These are phyloP conservation scores for Mayamaea pseudoterrestris DNA, from an alignment of 108 stramenopile species.

Conservation along the genomic window DNA sequence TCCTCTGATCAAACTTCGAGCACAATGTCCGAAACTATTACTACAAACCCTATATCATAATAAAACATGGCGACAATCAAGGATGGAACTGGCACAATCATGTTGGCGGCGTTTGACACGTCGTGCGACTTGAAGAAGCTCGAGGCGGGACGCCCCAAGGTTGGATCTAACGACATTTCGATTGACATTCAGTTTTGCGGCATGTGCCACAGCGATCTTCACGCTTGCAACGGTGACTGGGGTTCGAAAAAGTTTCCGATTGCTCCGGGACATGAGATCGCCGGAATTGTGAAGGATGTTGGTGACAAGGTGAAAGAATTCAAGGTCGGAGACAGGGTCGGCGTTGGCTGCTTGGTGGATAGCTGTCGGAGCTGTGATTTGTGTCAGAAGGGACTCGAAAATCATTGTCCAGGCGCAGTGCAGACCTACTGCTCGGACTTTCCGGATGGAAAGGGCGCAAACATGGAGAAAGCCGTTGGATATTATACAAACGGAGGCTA, in stretches of 20 bases:
- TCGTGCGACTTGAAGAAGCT: neutral
- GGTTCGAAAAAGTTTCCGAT: slow-evolving; percentile 16
- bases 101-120: neutral
- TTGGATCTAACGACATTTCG: slow-evolving; percentile 11
- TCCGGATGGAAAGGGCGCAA: slow-evolving; percentile 13
- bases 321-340: slow-evolving; percentile 49
- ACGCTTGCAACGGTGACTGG: slow-evolving; percentile 22
- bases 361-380: slow-evolving; percentile 35
- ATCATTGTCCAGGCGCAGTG: slow-evolving; percentile 19
- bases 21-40: no score
- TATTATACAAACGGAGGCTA: slow-evolving; percentile 33
- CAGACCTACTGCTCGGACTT: slow-evolving; percentile 13
- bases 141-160: neutral
- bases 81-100: neutral
- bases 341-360: slow-evolving; percentile 59
- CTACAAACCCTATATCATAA: no score
- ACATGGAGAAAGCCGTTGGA: slow-evolving; percentile 8
- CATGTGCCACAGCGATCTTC: slow-evolving; percentile 40
- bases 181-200: slow-evolving; percentile 38
- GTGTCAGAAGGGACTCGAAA: slow-evolving; percentile 34
- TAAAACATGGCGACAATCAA: neutral
- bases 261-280: slow-evolving; percentile 16
- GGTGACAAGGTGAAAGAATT: slow-evolving; percentile 39
- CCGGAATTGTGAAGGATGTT: slow-evolving; percentile 33
- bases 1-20: no score